A percentile compares a stretch with the other conserved stretches of the same genome.
These are phyloP conservation scores for Podospora sp. DNA, from an alignment of 495 filamentous ascomycete species.

Conservation along the genomic window DNA sequence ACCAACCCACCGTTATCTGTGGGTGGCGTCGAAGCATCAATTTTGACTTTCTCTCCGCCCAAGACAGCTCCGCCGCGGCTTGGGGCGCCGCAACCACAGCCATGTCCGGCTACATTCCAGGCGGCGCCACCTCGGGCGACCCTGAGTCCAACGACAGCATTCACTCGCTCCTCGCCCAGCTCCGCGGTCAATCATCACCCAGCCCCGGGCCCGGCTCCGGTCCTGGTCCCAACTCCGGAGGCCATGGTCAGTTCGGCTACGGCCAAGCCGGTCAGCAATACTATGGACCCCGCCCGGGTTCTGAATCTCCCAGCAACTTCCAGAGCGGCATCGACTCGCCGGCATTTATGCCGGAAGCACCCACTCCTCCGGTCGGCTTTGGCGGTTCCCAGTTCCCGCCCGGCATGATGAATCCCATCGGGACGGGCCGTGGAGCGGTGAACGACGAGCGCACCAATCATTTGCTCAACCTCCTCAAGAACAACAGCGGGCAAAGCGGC, in stretches of 20 bases:
- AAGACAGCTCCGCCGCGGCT: conserved; percentile 8
- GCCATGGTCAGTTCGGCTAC: conserved; percentile 30
- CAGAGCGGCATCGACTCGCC: conserved; percentile 39
- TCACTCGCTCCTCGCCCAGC: conserved; percentile 42
- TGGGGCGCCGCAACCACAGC: neutral
- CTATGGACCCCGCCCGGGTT: conserved; percentile 39
- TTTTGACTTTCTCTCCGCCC: neutral
- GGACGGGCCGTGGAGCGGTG: conserved; percentile 41
- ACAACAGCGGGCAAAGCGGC: conserved; percentile 60
- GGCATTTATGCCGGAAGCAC: conserved; percentile 49
- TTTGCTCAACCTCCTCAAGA: conserved; percentile 86
- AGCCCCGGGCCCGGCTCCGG: conserved; percentile 30
- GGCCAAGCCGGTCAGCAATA: conserved; percentile 42
- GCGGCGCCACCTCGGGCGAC: conserved; percentile 36
- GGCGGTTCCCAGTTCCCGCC: conserved; percentile 44
- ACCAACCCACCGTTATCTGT: no score
- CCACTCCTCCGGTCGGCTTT: conserved; percentile 50
- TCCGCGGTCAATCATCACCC: conserved; percentile 39
- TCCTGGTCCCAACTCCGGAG: conserved; percentile 28
- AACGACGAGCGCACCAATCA: conserved; percentile 64
- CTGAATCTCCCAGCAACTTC: conserved; percentile 37
- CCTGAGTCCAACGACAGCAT: conserved; percentile 29
- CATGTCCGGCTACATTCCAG: conserved; percentile 51
- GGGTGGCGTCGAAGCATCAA: neutral
- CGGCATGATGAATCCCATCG: conserved; percentile 45